phyloP scores from a whole-genome alignment of 257 asterid genomes.

The Nicotiana obtusifolia region DNA sequence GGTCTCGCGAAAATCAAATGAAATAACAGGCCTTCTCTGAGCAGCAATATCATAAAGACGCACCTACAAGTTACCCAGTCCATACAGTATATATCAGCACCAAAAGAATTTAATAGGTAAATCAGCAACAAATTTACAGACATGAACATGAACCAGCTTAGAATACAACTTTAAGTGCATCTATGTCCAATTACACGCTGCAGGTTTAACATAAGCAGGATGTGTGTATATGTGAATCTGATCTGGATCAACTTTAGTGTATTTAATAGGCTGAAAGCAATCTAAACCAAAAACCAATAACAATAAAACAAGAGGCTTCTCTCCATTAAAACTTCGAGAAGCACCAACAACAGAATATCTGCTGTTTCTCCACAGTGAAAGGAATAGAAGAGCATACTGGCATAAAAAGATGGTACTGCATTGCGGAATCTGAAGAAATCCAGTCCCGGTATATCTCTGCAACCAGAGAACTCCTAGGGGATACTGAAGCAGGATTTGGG shows the following conservation, averaged over 20 bases:
- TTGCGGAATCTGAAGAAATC: background rate
- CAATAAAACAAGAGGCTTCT: background rate
- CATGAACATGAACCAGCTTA: background rate
- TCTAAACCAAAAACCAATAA: background rate
- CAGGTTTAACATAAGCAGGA: background rate
- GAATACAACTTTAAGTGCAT: background rate
- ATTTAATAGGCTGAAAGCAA: background rate
- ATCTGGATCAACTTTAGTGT: background rate
- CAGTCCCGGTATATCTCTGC: background rate
- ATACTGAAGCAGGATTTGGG: background rate
- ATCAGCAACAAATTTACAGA: background rate
- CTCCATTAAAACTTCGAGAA: background rate
- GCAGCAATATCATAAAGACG: conserved; percentile 90
- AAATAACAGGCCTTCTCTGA: conserved; percentile 84
- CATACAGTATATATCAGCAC: conserved; percentile 11
- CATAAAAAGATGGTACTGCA: background rate
- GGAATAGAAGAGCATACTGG: background rate
- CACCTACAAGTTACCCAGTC: conserved; percentile 42
- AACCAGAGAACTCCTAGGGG: background rate
- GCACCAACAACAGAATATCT: background rate
- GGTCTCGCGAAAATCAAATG: conserved; percentile 79
- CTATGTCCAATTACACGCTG: background rate
- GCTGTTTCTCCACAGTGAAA: background rate
- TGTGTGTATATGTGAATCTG: background rate
- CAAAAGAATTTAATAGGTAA: background rate